These are phyloP conservation scores for Crepidotus sp. DNA, from an alignment of 1,284 basidiomycete genomes.

Conservation along the genomic window DNA sequence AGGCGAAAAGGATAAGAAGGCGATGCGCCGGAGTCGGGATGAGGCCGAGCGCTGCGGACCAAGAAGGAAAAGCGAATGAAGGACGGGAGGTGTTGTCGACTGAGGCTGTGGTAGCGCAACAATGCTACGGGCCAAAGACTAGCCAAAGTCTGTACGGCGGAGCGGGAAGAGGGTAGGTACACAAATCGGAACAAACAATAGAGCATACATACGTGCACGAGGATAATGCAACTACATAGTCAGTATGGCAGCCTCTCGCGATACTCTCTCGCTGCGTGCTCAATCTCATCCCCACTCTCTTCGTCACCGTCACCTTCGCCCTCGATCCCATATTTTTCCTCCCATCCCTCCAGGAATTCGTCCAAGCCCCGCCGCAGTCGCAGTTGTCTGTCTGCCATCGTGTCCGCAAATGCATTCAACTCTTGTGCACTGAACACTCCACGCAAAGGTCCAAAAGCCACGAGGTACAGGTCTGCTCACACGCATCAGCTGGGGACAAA, in stretches of 20 bases:
- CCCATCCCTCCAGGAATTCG: constrained; percentile 42
- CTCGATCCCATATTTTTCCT: constrained; percentile 25
- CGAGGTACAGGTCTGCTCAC: constrained; percentile 68
- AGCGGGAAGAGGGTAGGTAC: background rate
- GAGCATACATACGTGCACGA: background rate
- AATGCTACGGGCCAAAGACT: background rate
- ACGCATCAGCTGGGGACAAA: background rate
- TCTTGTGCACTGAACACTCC: constrained; percentile 59
- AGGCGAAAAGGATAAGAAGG: constrained; percentile 14
- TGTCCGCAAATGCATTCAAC: constrained; percentile 59
- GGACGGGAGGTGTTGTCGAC: background rate
- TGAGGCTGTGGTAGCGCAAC: constrained; percentile 1
- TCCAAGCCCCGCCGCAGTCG: constrained; percentile 64
- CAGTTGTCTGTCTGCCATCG: constrained; percentile 78
- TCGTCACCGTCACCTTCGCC: constrained; percentile 26
- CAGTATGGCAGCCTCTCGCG: constrained; percentile 59
- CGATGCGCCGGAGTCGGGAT: constrained; percentile 7
- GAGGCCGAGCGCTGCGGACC: constrained; percentile 11
- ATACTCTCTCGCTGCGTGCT: constrained; percentile 49
- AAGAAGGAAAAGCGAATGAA: constrained; percentile 15
- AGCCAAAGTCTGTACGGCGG: background rate
- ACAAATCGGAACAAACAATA: too few relatives aligned
- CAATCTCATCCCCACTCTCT: constrained; percentile 45
- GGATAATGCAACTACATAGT: background rate
- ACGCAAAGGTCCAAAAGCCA: constrained; percentile 75